Conservation (phyloP, 768 basidiomycete genomes). For the Mycena haematopus region DNA sequence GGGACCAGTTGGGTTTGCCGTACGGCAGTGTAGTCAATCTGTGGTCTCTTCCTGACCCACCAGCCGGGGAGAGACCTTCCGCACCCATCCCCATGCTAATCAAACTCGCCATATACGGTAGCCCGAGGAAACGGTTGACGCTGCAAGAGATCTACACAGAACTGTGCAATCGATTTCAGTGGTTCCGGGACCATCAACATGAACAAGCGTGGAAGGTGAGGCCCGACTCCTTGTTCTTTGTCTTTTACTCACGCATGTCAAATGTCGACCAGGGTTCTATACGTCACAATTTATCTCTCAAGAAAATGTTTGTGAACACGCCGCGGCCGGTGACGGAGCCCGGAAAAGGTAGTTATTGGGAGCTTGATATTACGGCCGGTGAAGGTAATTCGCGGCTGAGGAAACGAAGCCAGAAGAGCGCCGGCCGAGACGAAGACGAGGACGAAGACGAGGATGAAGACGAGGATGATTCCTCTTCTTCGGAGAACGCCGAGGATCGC, state of each 20-base stretch:
- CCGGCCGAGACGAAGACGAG: constrained; percentile 40
- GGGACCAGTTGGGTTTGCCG: constrained; percentile 46
- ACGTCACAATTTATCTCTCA: constrained; percentile 50
- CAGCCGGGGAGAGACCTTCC: constrained; percentile 46
- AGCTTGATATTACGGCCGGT: constrained; percentile 56
- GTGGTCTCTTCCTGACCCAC: constrained; percentile 47
- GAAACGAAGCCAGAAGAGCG: constrained; percentile 44
- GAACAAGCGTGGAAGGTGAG: constrained; percentile 69
- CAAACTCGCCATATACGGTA: constrained; percentile 72
- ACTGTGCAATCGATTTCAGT: constrained; percentile 61
- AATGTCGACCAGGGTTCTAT: constrained; percentile 45
- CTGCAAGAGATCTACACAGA: constrained; percentile 71
- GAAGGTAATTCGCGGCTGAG: constrained; percentile 68
- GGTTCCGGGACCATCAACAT: constrained; percentile 51
- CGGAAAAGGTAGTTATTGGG: constrained; percentile 75
- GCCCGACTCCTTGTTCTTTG: constrained; percentile 3
- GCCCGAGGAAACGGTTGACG: constrained; percentile 58
- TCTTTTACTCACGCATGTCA: constrained; percentile 19
- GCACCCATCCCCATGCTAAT: constrained; percentile 41
- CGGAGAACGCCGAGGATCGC: constrained; percentile 42
- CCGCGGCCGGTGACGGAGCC: constrained; percentile 69
- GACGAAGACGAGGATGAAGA: constrained; percentile 11
- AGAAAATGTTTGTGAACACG: constrained; percentile 61
- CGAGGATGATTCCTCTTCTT: constrained; percentile 9
- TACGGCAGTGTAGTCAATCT: constrained; percentile 40